phyloP scores from a whole-genome alignment of 371 early-diverging fungal species.

The Actinomortierella ambigua region DNA sequence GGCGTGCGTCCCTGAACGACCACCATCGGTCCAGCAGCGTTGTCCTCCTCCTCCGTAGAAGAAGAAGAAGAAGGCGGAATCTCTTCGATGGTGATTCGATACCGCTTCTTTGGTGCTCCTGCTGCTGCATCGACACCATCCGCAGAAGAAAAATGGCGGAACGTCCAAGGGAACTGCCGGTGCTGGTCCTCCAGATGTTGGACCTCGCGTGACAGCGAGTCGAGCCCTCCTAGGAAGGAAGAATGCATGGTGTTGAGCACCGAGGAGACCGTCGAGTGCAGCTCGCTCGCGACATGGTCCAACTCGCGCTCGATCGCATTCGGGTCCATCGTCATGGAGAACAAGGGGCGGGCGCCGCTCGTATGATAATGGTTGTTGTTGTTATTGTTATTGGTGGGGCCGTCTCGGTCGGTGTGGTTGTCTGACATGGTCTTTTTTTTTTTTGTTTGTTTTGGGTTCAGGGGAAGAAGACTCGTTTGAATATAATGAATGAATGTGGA shows the following conservation, averaged over 20 bases:
- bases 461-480: no score
- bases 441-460: background rate
- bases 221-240: conserved; percentile 41
- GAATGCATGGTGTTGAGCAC: conserved; percentile 36
- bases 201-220: conserved; percentile 26
- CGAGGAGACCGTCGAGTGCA: conserved; percentile 32
- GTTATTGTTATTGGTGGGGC: conserved; percentile 4
- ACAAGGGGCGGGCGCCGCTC: conserved; percentile 24
- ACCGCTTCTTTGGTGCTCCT: conserved; percentile 35
- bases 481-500: background rate
- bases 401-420: conserved; percentile 1
- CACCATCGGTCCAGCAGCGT: conserved; percentile 3
- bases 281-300: conserved; percentile 27
- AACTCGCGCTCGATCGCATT: conserved; percentile 35
- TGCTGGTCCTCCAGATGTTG: conserved; percentile 17
- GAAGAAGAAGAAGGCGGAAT: conserved; percentile 19
- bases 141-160: conserved; percentile 13
- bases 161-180: conserved; percentile 3
- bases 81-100: conserved; percentile 37
- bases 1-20: no score
- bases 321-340: conserved; percentile 38
- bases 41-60: conserved; percentile 11
- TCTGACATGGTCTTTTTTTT: conserved; percentile 6
- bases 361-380: conserved; percentile 2
- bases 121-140: no score